A percentile compares a stretch with the other conserved stretches of the same genome.
Evolutionary conservation across 768 basidiomycete genomes (phyloP).

Genomic region (Butyriboletus loyo): DNA sequence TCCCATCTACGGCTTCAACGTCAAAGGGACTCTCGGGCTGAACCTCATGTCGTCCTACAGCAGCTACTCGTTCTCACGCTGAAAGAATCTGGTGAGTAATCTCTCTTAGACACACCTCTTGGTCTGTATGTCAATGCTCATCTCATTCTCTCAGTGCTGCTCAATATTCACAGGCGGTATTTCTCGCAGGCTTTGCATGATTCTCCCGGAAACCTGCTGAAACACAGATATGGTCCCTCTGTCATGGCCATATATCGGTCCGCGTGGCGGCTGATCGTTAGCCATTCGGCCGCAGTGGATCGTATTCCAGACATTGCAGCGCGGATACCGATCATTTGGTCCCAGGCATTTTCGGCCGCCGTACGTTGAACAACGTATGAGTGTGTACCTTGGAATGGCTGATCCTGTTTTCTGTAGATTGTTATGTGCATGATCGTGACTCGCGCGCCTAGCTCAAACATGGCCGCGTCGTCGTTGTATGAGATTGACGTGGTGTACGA

Average conservation of each 20-base stretch:
- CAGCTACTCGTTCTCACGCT: constrained; percentile 41
- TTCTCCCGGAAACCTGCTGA: constrained; percentile 50
- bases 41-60: constrained; percentile 33
- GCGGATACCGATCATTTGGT: constrained; percentile 58
- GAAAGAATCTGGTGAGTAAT: constrained; percentile 49
- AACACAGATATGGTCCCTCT: constrained; percentile 64
- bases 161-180: constrained; percentile 66
- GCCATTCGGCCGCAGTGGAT: constrained; percentile 43
- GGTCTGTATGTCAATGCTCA: not conserved
- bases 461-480: constrained; percentile 45
- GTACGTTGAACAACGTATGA: constrained; percentile 37
- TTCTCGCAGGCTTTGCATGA: constrained; percentile 67
- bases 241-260: constrained; percentile 72
- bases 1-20: constrained; percentile 39
- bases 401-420: constrained; percentile 38
- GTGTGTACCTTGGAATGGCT: not conserved
- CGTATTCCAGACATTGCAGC: constrained; percentile 40
- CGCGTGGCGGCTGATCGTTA: constrained; percentile 61
- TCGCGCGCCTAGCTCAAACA: constrained; percentile 45
- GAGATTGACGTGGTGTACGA: constrained; percentile 45
- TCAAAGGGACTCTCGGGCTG: constrained; percentile 17
- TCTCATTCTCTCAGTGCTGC: constrained; percentile 40
- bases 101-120: not conserved
- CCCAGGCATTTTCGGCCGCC: constrained; percentile 59
- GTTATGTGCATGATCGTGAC: constrained; percentile 56